Base-by-base conservation (phyloP, 139 green algal species). In the Astrephomene gubernaculifera region DNA sequence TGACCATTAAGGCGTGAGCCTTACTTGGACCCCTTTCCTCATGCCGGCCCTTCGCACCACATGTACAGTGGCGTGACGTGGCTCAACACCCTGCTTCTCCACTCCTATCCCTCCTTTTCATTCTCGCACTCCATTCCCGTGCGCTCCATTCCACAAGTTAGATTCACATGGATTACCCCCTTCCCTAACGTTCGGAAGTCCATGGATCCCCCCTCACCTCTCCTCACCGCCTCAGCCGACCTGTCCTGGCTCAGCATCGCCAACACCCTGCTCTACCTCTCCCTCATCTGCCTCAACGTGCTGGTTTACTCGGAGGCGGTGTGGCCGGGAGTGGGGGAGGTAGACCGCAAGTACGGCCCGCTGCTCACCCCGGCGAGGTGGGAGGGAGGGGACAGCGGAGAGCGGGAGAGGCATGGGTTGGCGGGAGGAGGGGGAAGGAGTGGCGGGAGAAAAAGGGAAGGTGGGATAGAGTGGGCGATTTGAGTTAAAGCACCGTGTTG, bases 191-290 rank as follows among this genome's bases (percentile, higher is more conserved):
- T n/a, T n/a, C n/a, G n/a, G n/a, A n/a, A n/a, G n/a, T n/a, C n/a
- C n/a, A n/a, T n/a, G n/a, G n/a, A n/a, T 63, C 36, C 4, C 65
- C 44, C 43, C 43, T 53, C 41, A 35, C 43, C 71, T 5, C 71
- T 1, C 12, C 44, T n/a, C 71, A 31, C 5, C 3, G 5, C 44
- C 9, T 22, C 73, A 69, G 52, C 73, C 3, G 52, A 53, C 35
- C 52, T 53, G 8, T 54, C 52, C 27, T 70, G 73, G 74, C 74
- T 82, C 21, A 54, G 71, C 57, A n/a, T 82, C 0, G 43, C 54
- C 38, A 82, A 82, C 38, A 57, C 36, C 38, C 38, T 82, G 36
- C 54, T 82, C 27, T 82, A 69, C 54, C 71, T 82, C 27, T 21
- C 71, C 36, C 9, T 64, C 0, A 71, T 82, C 39, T 71, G 45